These are phyloP conservation scores for Aspergillus pseudoterreus DNA, from an alignment of 2,329 filamentous ascomycete genomes.

Conservation along the genomic window DNA sequence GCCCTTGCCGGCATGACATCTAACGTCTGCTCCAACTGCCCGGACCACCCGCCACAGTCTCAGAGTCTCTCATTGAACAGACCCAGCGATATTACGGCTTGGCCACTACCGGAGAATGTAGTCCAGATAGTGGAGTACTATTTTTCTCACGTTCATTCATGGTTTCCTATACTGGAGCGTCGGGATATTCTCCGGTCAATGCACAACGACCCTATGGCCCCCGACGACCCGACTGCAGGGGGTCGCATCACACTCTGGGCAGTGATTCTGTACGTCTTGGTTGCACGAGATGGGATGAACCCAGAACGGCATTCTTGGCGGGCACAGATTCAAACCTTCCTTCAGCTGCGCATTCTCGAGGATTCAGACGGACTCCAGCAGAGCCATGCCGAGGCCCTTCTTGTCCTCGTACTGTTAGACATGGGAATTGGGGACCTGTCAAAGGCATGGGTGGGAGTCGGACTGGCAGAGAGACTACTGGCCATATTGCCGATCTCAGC, in stretches of 20 bases:
- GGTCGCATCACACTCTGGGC: constrained; percentile 10
- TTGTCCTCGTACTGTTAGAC: neutral
- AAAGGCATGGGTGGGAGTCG: neutral
- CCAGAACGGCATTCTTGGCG: neutral
- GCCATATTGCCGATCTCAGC: neutral
- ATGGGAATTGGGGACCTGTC: neutral
- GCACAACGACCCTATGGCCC: constrained; percentile 28
- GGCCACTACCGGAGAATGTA: neutral
- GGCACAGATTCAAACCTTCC: neutral
- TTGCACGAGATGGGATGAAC: neutral
- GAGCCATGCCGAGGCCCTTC: neutral
- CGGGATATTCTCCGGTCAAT: constrained; percentile 54
- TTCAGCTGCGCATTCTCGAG: neutral
- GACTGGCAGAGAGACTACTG: neutral
- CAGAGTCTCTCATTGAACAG: neutral
- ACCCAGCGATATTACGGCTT: neutral
- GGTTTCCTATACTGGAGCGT: constrained; percentile 68
- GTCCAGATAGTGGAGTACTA: constrained; percentile 61
- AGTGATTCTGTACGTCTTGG: neutral
- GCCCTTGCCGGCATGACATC: too few relatives aligned
- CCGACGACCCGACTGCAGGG: too few relatives aligned
- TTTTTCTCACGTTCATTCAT: constrained; percentile 67
- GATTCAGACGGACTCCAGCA: neutral
- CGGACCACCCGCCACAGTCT: neutral
- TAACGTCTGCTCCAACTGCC: too few relatives aligned